A percentile compares a stretch with the other conserved stretches of the same genome.
Evolutionary conservation across 2,329 filamentous ascomycete species (phyloP).

Genomic region (Colletotrichum orchidophilum): DNA sequence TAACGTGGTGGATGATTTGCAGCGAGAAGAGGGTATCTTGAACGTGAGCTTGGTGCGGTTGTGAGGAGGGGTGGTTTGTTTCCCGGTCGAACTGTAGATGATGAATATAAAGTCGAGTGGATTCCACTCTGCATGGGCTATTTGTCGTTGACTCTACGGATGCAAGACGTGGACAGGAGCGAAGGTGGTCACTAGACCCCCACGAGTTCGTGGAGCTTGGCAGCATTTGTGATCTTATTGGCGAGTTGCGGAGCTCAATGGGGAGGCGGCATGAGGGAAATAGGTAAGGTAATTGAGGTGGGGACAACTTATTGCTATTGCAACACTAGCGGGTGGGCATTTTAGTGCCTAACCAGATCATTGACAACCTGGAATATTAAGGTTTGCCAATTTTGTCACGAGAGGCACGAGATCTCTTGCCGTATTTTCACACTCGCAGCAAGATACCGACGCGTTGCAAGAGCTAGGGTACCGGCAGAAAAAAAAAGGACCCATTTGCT

Average conservation of each 20-base stretch:
- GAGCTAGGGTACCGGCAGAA: background rate
- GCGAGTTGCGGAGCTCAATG: constrained; percentile 3
- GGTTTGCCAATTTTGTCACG: background rate
- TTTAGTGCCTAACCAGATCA: constrained; percentile 4
- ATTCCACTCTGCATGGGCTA: background rate
- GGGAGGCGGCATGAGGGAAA: background rate
- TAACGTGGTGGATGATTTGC: constrained; percentile 61
- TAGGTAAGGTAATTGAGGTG: too few relatives aligned
- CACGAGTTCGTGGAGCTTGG: constrained; percentile 28
- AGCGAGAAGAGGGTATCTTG: constrained; percentile 61
- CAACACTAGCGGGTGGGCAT: background rate
- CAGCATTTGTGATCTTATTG: constrained; percentile 14
- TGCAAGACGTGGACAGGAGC: background rate
- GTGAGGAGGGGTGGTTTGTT: constrained; percentile 35
- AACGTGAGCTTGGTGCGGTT: constrained; percentile 63
- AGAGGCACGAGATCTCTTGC: background rate
- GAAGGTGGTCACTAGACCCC: background rate
- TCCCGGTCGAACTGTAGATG: background rate
- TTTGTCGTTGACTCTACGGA: background rate
- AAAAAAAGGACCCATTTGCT: background rate
- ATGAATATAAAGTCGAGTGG: background rate
- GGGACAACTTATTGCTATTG: background rate
- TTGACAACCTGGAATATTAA: background rate
- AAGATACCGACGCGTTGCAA: background rate
- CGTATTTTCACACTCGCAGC: background rate